Evolutionary conservation across 192 early-diverging fungal genomes (phyloP).

Genomic region (Rhizoclosmatium globosum): DNA sequence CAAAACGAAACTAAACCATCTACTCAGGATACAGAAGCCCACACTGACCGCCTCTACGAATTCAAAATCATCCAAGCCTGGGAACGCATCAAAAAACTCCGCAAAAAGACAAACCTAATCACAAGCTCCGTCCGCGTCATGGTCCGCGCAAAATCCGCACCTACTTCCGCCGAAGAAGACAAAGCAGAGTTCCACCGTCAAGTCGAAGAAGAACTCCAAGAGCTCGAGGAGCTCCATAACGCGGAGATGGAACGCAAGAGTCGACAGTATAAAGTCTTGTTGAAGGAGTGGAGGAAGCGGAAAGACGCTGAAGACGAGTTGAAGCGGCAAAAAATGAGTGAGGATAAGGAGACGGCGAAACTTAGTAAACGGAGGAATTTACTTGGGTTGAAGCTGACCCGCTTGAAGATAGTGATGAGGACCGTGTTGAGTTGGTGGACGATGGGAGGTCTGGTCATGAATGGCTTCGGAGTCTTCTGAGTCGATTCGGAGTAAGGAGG

Average conservation of each 20-base stretch:
- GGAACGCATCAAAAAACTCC: conserved; percentile 51
- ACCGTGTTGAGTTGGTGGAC: conserved; percentile 7
- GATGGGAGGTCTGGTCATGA: conserved; percentile 35
- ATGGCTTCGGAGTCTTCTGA: conserved; percentile 18
- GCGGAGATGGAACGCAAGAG: conserved; percentile 19
- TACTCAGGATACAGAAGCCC: conserved; percentile 53
- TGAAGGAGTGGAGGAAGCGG: conserved; percentile 37
- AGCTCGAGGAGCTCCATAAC: conserved; percentile 40
- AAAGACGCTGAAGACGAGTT: conserved; percentile 14
- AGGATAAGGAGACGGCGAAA: not conserved
- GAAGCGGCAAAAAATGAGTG: not conserved
- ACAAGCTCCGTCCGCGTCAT: conserved; percentile 34
- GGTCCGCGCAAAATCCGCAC: conserved; percentile 23
- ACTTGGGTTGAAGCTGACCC: conserved; percentile 21
- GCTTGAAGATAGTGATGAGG: conserved; percentile 21
- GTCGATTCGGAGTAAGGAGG: not conserved
- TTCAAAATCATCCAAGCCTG: conserved; percentile 57
- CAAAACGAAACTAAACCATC: not conserved
- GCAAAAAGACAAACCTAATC: conserved; percentile 37
- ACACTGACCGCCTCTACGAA: conserved; percentile 55
- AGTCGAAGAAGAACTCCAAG: conserved; percentile 28
- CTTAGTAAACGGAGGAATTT: not conserved
- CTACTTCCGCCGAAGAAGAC: conserved; percentile 28
- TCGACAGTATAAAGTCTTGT: conserved; percentile 11
- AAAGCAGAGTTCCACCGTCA: conserved; percentile 14